phyloP scores from a whole-genome alignment of 768 basidiomycete genomes.

The Mycena rosella region DNA sequence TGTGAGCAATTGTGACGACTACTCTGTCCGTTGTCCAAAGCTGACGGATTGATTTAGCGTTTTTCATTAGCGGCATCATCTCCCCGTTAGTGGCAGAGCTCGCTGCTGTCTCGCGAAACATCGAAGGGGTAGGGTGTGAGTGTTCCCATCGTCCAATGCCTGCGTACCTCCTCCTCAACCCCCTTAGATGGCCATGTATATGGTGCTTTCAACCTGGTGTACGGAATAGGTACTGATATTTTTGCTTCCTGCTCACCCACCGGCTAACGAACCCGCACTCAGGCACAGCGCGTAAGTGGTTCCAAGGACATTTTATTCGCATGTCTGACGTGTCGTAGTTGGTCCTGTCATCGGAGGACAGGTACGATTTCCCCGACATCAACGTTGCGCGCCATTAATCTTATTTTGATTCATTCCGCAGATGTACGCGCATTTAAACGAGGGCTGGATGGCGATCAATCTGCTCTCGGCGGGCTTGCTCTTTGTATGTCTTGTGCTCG shows the following conservation, averaged over 20 bases:
- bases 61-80: conserved; percentile 71
- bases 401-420: conserved; percentile 40
- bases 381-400: background rate
- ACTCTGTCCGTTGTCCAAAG: too few relatives aligned
- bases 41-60: conserved; percentile 53
- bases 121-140: conserved; percentile 79
- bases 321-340: conserved; percentile 52
- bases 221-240: conserved; percentile 59
- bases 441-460: conserved; percentile 74
- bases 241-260: background rate
- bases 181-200: conserved; percentile 77
- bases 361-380: conserved; percentile 45
- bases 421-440: conserved; percentile 68
- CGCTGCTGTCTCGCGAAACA: conserved; percentile 66
- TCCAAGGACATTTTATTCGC: background rate
- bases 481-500: conserved; percentile 51
- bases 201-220: conserved; percentile 80
- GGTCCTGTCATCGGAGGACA: conserved; percentile 81
- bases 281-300: conserved; percentile 64
- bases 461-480: conserved; percentile 61
- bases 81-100: conserved; percentile 77
- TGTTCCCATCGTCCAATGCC: conserved; percentile 20
- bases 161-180: background rate
- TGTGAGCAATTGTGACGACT: conserved; percentile 53
- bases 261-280: conserved; percentile 13